Percentiles rank a stretch among this genome's conserved stretches.
These are phyloP conservation scores for Geotrichum europaeum DNA, from an alignment of 1,139 yeast genomes.

Conservation along the genomic window DNA sequence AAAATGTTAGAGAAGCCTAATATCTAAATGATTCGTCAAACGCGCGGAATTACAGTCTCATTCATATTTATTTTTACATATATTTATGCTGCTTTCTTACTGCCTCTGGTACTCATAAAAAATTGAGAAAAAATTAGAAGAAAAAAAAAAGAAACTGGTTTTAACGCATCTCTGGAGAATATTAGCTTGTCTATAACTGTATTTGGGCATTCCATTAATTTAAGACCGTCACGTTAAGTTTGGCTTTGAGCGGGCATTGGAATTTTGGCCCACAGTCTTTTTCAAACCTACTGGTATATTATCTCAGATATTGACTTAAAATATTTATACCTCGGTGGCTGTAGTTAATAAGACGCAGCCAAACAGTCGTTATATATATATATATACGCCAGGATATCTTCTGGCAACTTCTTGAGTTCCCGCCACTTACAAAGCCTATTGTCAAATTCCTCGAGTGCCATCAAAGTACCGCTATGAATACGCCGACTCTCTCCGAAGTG, in stretches of 20 bases:
- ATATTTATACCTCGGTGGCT: neutral
- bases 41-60: neutral
- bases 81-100: neutral
- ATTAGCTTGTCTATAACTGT: too few species aligned
- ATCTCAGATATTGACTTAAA: neutral
- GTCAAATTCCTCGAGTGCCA: neutral
- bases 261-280: neutral
- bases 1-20: neutral
- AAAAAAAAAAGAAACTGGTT: too few species aligned
- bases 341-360: neutral
- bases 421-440: neutral
- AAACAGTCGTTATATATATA: too few species aligned
- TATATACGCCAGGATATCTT: neutral
- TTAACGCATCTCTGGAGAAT: too few species aligned
- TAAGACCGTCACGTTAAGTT: neutral
- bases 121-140: neutral
- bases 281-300: neutral
- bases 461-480: neutral
- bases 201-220: too few species aligned
- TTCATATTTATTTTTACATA: too few species aligned
- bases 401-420: neutral
- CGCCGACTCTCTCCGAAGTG: neutral
- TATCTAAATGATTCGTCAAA: too few species aligned
- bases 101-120: neutral
- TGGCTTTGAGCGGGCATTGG: neutral